These are phyloP conservation scores for Spencermartinsiella ligniputridi DNA, from an alignment of 1,139 yeast species.

Conservation along the genomic window DNA sequence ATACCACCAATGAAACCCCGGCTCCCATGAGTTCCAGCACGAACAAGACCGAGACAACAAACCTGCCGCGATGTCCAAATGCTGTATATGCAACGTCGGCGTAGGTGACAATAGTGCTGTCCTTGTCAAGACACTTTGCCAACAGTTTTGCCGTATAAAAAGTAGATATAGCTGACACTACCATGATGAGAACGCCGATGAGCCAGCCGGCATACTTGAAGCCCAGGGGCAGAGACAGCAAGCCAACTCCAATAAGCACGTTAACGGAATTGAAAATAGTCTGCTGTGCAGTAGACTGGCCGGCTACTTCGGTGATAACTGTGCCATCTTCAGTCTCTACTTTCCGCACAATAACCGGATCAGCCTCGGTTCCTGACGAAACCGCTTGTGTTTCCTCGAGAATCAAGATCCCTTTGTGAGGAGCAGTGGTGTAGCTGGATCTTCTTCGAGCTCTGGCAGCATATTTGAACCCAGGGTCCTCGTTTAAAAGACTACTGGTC, in stretches of 20 bases:
- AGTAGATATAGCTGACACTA: constrained; percentile 58
- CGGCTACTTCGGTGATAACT: constrained; percentile 67
- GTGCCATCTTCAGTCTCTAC: constrained; percentile 73
- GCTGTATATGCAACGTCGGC: constrained; percentile 84
- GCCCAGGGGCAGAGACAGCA: constrained; percentile 79
- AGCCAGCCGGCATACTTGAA: constrained; percentile 78
- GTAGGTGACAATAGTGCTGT: constrained; percentile 74
- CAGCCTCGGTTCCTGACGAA: constrained; percentile 41
- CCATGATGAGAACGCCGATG: constrained; percentile 52
- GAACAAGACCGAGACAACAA: constrained; percentile 65
- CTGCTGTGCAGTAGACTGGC: constrained; percentile 84
- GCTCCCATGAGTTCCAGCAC: constrained; percentile 77
- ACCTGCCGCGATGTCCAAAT: constrained; percentile 56
- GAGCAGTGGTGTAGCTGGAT: constrained; percentile 6
- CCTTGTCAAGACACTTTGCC: constrained; percentile 66
- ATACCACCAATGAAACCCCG: constrained; percentile 65
- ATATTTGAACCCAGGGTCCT: background rate
- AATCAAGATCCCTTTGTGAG: constrained; percentile 20
- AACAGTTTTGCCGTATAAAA: constrained; percentile 63
- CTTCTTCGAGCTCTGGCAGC: background rate
- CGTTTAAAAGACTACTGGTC: constrained; percentile 4
- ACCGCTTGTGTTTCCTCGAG: constrained; percentile 28
- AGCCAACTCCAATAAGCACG: constrained; percentile 80
- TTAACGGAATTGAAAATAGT: constrained; percentile 85
- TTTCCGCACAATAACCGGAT: constrained; percentile 55